Evolutionary conservation across 2,329 filamentous ascomycete species (phyloP).

Genomic region (Phialocephala subalpina): DNA sequence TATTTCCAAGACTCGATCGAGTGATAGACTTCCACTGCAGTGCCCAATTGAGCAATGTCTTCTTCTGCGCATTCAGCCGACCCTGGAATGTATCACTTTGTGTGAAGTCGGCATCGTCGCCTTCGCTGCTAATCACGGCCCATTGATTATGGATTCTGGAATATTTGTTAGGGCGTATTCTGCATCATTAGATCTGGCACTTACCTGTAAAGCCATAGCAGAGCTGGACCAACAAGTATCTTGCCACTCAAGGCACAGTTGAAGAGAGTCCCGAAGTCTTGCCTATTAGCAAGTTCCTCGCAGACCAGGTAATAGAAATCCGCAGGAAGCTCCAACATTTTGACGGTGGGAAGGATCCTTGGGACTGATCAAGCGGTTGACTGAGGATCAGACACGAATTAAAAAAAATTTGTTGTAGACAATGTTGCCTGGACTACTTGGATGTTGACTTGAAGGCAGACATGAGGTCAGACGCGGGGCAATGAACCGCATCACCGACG

Average conservation of each 20-base stretch:
- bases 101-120: constrained; percentile 49
- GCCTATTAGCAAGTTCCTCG: constrained; percentile 61
- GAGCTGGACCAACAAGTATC: constrained; percentile 63
- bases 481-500: constrained; percentile 6
- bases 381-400: neutral
- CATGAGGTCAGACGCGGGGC: constrained; percentile 20
- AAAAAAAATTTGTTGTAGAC: neutral
- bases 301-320: constrained; percentile 45
- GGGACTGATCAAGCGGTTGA: neutral
- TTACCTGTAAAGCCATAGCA: constrained; percentile 70
- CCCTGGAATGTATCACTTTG: constrained; percentile 29
- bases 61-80: constrained; percentile 29
- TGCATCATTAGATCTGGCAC: neutral
- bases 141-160: constrained; percentile 56
- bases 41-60: constrained; percentile 58
- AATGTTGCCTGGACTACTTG: constrained; percentile 13
- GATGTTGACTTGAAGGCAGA: constrained; percentile 14
- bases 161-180: constrained; percentile 25
- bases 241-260: constrained; percentile 63
- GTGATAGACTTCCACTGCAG: constrained; percentile 74
- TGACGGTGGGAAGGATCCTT: neutral
- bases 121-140: constrained; percentile 52
- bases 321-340: constrained; percentile 26
- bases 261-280: constrained; percentile 68
- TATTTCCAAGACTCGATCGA: constrained; percentile 67